A percentile compares a stretch with the other conserved stretches of the same genome.
Evolutionary conservation across 805 yeast species (phyloP).

Genomic region (Clavispora carvajalis): DNA sequence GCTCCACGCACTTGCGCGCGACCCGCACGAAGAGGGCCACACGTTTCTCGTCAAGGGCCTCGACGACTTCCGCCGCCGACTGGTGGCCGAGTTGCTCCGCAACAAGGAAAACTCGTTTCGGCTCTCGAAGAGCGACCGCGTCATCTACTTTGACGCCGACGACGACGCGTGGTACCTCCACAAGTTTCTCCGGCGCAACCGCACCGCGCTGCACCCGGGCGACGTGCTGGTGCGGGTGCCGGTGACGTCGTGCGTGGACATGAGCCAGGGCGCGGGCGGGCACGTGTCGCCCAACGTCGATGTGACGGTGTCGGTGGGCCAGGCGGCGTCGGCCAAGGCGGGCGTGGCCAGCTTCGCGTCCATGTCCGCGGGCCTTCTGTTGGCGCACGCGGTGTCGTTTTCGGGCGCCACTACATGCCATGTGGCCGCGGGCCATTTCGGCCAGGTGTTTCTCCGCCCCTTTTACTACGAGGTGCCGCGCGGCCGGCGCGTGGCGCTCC

Average conservation of each 20-base stretch:
- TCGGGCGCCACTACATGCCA: conserved; percentile 12
- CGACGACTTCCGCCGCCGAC: conserved; percentile 2
- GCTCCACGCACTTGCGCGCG: not conserved
- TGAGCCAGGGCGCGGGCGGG: conserved; percentile 8
- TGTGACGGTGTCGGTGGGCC: conserved; percentile 5
- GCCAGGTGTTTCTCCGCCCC: conserved; percentile 13
- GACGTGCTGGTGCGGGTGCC: conserved; percentile 1
- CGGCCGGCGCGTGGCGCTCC: conserved; percentile 5
- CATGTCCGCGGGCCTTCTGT: conserved; percentile 3
- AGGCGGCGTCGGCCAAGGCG: not conserved
- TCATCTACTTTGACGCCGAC: conserved; percentile 4
- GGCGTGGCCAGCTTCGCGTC: conserved; percentile 1
- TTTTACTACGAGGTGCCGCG: conserved; percentile 9
- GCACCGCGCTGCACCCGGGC: not conserved
- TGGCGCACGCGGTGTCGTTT: conserved; percentile 7
- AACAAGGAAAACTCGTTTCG: conserved; percentile 1
- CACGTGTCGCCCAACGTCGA: conserved; percentile 4
- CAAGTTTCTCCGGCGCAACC: conserved; percentile 1
- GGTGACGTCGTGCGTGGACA: conserved; percentile 2
- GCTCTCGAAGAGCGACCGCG: not conserved
- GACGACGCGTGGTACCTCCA: conserved; percentile 5
- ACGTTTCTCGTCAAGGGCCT: not conserved
- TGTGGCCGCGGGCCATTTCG: conserved; percentile 7
- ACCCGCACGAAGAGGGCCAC: not conserved
- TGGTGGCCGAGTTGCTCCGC: not conserved